Evolutionary conservation across 495 filamentous ascomycete genomes (phyloP), one percentile per base, ranked within the genome.

Genomic region (Podospora pseudoanserina): DNA sequence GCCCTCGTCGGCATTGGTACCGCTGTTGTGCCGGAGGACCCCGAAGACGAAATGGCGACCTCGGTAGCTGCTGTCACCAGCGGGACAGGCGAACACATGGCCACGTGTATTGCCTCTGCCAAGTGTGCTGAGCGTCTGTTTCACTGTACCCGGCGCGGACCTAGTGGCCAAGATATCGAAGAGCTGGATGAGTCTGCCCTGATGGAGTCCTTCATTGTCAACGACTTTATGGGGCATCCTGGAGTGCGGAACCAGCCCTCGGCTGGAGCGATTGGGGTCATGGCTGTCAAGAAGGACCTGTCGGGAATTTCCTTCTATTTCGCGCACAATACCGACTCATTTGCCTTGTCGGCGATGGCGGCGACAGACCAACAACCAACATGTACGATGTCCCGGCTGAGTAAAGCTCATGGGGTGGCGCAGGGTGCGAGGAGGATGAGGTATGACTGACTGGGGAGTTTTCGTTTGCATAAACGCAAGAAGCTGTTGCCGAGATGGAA

Each of bases 81-180:
- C 71, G 95, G 95, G 32, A 99, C 95, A 4, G 95, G 95, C 49
- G 95, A 99, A 81, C 95, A 98, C 74, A 97, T 99, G 87, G 92
- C 93, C 5, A 94, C 94, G 1, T 94, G 92, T 0, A 84, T 92
- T 80, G 93, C 92, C 15, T 93, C 93, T 0, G 85, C 85, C 53
- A 89, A 87, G 62, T 94, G 92, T 76, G 91, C 92, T 2, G 87
- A 88, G 59, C 86, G 92, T 0, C 76, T 97, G 18, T 94, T 90
- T 72, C 86, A 89, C 64, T 82, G 84, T 56, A 86, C 86, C 19
- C 84, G 84, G 39, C 89, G 84, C 67, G 82, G 81, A 16, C 76
- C 79, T 5, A 84, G 82, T 15, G 92, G 92, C 18, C 76, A 75
- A 2, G 87, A 81, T 69, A 69, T 89, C n/a, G 80, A 85, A 30